Percentiles rank a stretch among this genome's conserved stretches.
Conservation (phyloP, 306 rosid species). For the Pyrus pyrifolia region DNA sequence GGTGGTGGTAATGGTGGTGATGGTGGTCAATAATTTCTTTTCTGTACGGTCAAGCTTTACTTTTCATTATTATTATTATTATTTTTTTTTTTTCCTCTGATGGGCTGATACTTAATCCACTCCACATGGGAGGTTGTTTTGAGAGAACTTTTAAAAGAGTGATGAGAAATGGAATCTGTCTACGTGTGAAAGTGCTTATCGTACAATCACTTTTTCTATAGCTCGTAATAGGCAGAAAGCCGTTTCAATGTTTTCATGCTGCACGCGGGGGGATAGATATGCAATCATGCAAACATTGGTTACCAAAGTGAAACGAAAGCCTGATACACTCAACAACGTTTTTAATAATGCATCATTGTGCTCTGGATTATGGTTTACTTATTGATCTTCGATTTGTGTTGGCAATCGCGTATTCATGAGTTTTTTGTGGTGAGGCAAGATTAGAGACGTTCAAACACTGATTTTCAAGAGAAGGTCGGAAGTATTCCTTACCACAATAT, state of each 20-base stretch:
- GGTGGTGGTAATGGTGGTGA: not conserved
- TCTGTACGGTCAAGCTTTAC: not conserved
- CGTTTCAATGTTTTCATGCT: not conserved
- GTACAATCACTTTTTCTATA: not conserved
- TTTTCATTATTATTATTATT: not conserved
- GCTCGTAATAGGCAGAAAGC: not conserved
- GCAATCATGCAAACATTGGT: not conserved
- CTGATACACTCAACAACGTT: not conserved
- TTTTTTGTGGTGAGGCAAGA: too few species aligned
- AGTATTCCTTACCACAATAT: not conserved
- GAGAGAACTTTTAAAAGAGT: not conserved
- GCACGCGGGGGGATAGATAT: not conserved
- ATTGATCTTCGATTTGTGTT: too few species aligned
- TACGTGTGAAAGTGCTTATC: not conserved
- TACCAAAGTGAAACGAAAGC: not conserved
- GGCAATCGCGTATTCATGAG: too few species aligned
- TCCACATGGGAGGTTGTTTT: not conserved
- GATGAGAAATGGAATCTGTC: not conserved
- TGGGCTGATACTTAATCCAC: not conserved
- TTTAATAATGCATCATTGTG: not conserved
- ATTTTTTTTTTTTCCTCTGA: not conserved
- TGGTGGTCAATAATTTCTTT: not conserved
- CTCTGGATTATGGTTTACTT: not conserved
- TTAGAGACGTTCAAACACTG: not conserved
- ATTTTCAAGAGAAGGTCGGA: not conserved